Base-by-base conservation (phyloP, 2,329 filamentous ascomycete species). In the Talaromyces sp. region DNA sequence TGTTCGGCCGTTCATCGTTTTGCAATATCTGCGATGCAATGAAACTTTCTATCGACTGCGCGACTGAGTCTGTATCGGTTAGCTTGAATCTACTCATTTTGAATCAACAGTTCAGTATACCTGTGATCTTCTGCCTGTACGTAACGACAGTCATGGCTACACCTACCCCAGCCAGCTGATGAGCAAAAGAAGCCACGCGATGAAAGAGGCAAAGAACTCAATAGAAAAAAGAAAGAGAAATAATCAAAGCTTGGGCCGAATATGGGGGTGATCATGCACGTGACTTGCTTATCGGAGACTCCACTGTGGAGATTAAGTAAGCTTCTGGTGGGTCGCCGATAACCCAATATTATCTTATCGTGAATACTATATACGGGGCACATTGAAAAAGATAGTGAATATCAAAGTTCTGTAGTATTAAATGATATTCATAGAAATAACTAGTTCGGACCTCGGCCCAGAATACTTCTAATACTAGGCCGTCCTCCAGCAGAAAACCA, bases 381-480 rank as follows among this genome's bases (percentile, higher is more conserved):
- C 24, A 10, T 9, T 31, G 27, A 5, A 31, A 52, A 11, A n/a
- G 14, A 27, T 33, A 31, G 27, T 6, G 24, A 27, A 52, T 31
- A 27, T 43, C 7, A 4, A 41, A 13, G 14, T n/a, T 13, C n/a
- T 33, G 49, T 2, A 8, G 10, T 31, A 50, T 10, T 31, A 10
- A 31, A 14, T n/a, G 27, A 31, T 31, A 31, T n/a, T 24, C 2
- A 59, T 45, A 22, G 7, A n/a, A 3, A 37, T 43, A 35, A 6
- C 49, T 11, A 72, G 71, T 16, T 45, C 3, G 64, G 60, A 7
- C 78, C 78, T 62, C 78, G 74, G 9, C 78, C 78, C 52, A 79
- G 58, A 13, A 73, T 70, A 37, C 69, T 71, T 67, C 75, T 76
- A 1, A 77, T 69, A 70, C 72, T 77, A 22, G 69, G 52, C 22